Evolutionary conservation across 495 filamentous ascomycete genomes (phyloP), one percentile per base, ranked within the genome.

Genomic region (Penicillium egyptiacum): DNA sequence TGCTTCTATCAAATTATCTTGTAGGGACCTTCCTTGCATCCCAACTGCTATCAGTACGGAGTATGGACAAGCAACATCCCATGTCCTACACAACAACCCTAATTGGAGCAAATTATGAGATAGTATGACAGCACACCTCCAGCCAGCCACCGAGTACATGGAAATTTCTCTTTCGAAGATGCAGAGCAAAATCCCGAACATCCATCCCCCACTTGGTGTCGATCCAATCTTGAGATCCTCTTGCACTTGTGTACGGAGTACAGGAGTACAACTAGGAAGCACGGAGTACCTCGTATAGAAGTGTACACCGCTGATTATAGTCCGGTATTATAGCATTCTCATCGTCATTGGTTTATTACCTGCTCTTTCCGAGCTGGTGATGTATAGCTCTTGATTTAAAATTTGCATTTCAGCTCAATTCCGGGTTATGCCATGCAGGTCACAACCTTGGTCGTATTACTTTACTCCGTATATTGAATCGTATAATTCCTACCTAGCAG

Each of bases 251-350:
- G 30, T 33, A 11, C 2, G 2, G 9, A 2, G 25, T 26, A 28
- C 7, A 9, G 25, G n/a, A n/a, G n/a, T n/a, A n/a, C n/a, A n/a
- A 26, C 6, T 28, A 28, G 6, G 11, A 11, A 33, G 22, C 7
- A 28, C 23, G 23, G 44, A 11, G 25, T 28, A 17, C 45, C 7
- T 11, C 16, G 45, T 47, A 47, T 26, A 26, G 25, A 28, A 28
- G n/a, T 31, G 20, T 62, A 65, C 62, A 68, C 65, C 65, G 65
- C 65, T 39, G 19, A n/a, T 33, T 35, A 20, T 53, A 16, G 5
- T 16, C 23, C 14, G 4, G 22, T 14, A 41, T 22, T 37, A 30
- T 16, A 28, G 16, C 3, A 23, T 30, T 31, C 19, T 44, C 14
- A 22, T 14, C 42, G 16, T 4, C 17, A 23, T 42, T 37, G 26